phyloP scores from a whole-genome alignment of 129 eudicot genomes.

The Ambrosia trifida region DNA sequence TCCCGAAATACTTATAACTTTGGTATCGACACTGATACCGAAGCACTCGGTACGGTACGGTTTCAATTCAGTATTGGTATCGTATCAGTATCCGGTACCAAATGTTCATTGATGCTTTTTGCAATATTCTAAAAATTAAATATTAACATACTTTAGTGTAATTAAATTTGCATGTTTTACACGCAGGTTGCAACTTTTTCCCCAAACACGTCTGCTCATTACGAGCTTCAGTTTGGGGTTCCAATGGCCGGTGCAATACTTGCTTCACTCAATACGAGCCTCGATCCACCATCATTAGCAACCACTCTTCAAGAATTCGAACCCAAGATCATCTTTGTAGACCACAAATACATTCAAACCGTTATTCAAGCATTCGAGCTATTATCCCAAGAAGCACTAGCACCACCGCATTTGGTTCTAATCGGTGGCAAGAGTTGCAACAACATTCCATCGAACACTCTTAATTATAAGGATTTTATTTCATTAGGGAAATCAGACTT shows the following conservation, averaged over 20 bases:
- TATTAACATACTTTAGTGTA: too few species aligned
- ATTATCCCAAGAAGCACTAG: background rate
- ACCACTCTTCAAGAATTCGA: constrained; percentile 40
- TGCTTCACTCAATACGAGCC: constrained; percentile 54
- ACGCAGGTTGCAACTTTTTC: constrained; percentile 57
- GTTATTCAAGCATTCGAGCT: constrained; percentile 35
- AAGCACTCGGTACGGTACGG: too few species aligned
- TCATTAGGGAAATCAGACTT: constrained; percentile 46
- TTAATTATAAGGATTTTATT: constrained; percentile 42
- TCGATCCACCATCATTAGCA: constrained; percentile 46
- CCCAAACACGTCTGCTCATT: constrained; percentile 64
- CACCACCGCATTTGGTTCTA: constrained; percentile 34
- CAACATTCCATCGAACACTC: background rate
- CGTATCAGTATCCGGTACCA: too few species aligned
- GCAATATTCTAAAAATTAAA: too few species aligned
- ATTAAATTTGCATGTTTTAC: background rate
- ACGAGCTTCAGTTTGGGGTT: constrained; percentile 72
- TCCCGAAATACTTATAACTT: too few species aligned
- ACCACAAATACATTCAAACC: constrained; percentile 33
- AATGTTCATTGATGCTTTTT: too few species aligned
- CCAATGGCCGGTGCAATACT: constrained; percentile 75
- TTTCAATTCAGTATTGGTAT: too few species aligned
- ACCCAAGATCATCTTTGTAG: constrained; percentile 50
- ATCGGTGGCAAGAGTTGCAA: constrained; percentile 25
- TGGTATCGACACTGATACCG: too few species aligned